phyloP scores from a whole-genome alignment of 1,139 yeast species.

The Suhomyces taliae region DNA sequence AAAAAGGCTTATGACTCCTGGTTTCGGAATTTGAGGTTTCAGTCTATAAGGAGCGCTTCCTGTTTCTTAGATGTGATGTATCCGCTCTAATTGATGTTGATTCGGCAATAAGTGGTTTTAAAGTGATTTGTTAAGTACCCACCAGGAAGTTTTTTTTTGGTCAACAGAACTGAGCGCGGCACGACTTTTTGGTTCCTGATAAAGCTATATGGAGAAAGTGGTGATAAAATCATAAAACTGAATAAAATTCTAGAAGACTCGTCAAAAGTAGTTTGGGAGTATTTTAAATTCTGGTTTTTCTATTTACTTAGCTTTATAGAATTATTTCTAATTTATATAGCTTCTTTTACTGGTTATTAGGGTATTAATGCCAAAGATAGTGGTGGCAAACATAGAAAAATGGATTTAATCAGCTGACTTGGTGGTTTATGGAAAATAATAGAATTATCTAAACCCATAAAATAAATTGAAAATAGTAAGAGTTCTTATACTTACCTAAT shows the following conservation, averaged over 20 bases:
- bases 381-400: no score
- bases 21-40: background rate
- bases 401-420: no score
- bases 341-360: no score
- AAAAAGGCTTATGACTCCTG: background rate
- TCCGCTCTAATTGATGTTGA: background rate
- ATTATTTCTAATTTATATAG: no score
- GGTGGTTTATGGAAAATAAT: no score
- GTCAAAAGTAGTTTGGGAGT: no score
- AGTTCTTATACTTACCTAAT: no score
- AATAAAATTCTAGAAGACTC: background rate
- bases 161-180: conserved; percentile 5
- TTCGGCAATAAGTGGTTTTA: conserved; percentile 5
- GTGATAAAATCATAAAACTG: background rate
- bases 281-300: no score
- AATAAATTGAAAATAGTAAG: no score
- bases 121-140: background rate
- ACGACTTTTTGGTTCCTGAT: conserved; percentile 2
- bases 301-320: no score
- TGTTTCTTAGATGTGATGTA: conserved; percentile 2
- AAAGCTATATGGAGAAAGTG: background rate
- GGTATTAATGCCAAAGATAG: no score
- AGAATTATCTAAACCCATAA: no score
- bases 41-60: background rate
- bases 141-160: conserved; percentile 10